Base-by-base conservation (phyloP, 1,284 basidiomycete genomes). In the Leccinum holopus region DNA sequence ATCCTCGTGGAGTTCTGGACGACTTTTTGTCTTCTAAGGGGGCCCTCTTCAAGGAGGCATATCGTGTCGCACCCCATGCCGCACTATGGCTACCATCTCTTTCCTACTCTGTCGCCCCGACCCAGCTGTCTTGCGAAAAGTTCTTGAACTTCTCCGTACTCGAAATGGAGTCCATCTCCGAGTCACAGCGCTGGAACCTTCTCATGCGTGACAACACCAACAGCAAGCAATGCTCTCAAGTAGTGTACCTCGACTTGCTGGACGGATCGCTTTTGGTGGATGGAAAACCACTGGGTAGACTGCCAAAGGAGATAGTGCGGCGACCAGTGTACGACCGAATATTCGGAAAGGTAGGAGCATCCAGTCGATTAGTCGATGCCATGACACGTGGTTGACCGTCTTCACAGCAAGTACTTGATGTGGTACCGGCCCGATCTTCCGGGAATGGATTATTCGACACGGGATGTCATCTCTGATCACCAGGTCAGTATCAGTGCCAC, bases 261-360 rank as follows among this genome's bases (percentile, higher is more conserved):
- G 67, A 75, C 39, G 83, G 82, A 8, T 62, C 65, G 8, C 70
- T 85, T 5, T 69, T 82, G 6, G 73, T 84, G 7, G 68, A 80
- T 53, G 82, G 80, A 0, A 75, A 75, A 55, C 72, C 77, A 1
- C 58, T 81, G 4, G 76, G 77, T 6, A 74, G 75, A 25, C 70
- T 84, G 11, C 79, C 81, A 0, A 57, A 41, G 1, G 61, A 67
- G 0, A 79, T 82, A 41, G 44, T 73, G 1, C 39, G 33, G 0
- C 76, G 82, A 66, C 49, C 72, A 1, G 68, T 72, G 1, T 83
- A 78, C 52, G 25, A 33, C 2, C 66, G 73, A 0, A 62, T 83
- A 25, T 76, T 79, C 32, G 68, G 66, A 7, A 37, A 69, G 33
- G 78, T 77, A 58, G 21, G 49, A 25, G 49, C 49, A 51, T 51